These are phyloP conservation scores for Cercospora sojina DNA, from an alignment of 2,329 filamentous ascomycete genomes.

Conservation along the genomic window DNA sequence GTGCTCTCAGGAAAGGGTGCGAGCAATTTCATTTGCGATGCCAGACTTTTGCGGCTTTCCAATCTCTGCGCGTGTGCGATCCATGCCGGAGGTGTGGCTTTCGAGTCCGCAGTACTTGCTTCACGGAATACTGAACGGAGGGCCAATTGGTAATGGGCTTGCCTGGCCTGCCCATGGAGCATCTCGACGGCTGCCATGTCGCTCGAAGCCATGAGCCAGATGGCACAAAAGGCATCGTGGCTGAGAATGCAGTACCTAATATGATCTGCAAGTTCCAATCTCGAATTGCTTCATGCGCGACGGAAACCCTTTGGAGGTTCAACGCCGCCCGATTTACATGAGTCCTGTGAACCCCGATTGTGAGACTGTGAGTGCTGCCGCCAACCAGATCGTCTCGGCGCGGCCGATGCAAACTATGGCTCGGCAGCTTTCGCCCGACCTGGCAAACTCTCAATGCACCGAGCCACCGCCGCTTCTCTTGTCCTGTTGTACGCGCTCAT, in stretches of 20 bases:
- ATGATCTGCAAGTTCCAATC: not conserved
- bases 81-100: not conserved
- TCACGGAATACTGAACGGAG: not conserved
- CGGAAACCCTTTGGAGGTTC: not conserved
- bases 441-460: not conserved
- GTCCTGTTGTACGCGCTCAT: not conserved
- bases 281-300: not conserved
- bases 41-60: not conserved
- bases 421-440: not conserved
- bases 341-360: not conserved
- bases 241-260: not conserved
- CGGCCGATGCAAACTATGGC: not conserved
- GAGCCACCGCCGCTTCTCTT: not conserved
- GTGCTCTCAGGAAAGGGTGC: constrained; percentile 11
- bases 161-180: not conserved
- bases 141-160: not conserved
- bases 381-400: not conserved
- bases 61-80: not conserved
- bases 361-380: not conserved
- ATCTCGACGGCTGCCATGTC: not conserved
- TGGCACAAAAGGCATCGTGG: not conserved
- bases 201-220: not conserved
- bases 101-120: not conserved
- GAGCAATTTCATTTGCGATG: constrained; percentile 11
- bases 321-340: too few relatives aligned